A percentile compares a stretch with the other conserved stretches of the same genome.
Evolutionary conservation across 2,329 filamentous ascomycete species (phyloP).

Genomic region (Ophiognomonia clavigignenti-juglandacearum): DNA sequence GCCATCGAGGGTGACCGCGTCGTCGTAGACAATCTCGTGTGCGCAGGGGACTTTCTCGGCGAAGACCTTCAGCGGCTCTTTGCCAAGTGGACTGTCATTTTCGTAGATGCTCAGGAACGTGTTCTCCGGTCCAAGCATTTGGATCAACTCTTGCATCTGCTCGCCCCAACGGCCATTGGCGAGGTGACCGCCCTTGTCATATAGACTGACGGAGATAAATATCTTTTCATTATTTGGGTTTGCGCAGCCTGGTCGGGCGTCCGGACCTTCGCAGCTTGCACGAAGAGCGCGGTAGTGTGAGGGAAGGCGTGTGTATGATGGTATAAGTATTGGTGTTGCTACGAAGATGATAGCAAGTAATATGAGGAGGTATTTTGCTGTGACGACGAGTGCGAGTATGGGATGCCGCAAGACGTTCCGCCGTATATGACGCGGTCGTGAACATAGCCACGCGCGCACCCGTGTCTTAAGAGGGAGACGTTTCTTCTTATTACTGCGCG

Average conservation of each 20-base stretch:
- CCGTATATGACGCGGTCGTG: constrained; percentile 11
- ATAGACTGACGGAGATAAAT: constrained; percentile 70
- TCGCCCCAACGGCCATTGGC: constrained; percentile 61
- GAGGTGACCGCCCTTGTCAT: constrained; percentile 57
- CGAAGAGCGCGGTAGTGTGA: constrained; percentile 32
- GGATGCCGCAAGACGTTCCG: constrained; percentile 13
- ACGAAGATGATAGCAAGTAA: constrained; percentile 27
- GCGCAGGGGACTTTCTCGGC: constrained; percentile 39
- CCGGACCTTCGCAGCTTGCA: constrained; percentile 24
- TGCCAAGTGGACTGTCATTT: constrained; percentile 56
- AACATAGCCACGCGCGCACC: constrained; percentile 12
- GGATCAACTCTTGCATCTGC: constrained; percentile 55
- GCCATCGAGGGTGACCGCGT: constrained; percentile 49
- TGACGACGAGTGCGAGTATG: constrained; percentile 3
- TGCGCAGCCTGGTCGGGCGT: constrained; percentile 28
- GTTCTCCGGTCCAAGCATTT: constrained; percentile 62
- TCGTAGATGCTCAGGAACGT: constrained; percentile 71
- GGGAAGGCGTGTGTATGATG: constrained; percentile 37
- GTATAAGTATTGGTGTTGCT: constrained; percentile 30
- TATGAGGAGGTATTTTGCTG: constrained; percentile 22
- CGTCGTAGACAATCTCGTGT: constrained; percentile 53
- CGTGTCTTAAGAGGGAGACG: neutral
- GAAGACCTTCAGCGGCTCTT: constrained; percentile 49
- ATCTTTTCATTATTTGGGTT: constrained; percentile 54
- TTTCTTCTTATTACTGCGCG: neutral